These are phyloP conservation scores for Ottelia alismoides DNA, from an alignment of 106 monocot genomes.

Conservation along the genomic window DNA sequence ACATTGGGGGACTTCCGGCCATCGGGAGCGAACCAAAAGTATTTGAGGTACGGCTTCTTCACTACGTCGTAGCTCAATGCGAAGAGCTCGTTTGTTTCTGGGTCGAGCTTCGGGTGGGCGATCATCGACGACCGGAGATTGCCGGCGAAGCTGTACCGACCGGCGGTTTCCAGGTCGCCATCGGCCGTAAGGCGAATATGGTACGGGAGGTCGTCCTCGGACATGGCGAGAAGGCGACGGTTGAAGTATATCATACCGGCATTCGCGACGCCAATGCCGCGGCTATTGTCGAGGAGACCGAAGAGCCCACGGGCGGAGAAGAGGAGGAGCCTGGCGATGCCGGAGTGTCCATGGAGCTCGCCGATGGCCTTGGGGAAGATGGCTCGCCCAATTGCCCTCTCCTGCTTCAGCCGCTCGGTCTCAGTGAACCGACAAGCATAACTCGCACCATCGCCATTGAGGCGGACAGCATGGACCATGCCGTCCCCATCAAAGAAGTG, in stretches of 20 bases:
- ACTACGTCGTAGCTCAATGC: conserved; percentile 75
- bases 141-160: conserved; percentile 52
- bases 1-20: conserved; percentile 58
- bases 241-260: conserved; percentile 77
- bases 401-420: conserved; percentile 53
- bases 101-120: conserved; percentile 84
- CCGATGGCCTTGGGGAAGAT: conserved; percentile 89
- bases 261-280: conserved; percentile 70
- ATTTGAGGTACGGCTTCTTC: conserved; percentile 55
- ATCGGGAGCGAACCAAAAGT: conserved; percentile 52
- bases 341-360: conserved; percentile 83
- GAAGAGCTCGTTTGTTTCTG: conserved; percentile 46
- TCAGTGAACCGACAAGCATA: conserved; percentile 77
- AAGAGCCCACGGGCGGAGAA: conserved; percentile 51
- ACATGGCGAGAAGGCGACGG: conserved; percentile 73
- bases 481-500: conserved; percentile 52
- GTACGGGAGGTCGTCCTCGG: conserved; percentile 86
- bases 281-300: conserved; percentile 42
- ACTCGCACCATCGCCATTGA: conserved; percentile 27
- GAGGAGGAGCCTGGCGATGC: conserved; percentile 55
- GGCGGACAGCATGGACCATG: conserved; percentile 65
- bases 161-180: conserved; percentile 56
- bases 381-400: conserved; percentile 43
- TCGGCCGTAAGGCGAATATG: conserved; percentile 33
- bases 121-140: conserved; percentile 70